phyloP scores from a whole-genome alignment of 2,329 filamentous ascomycete genomes.

The Dendrostoma leiphaemia region DNA sequence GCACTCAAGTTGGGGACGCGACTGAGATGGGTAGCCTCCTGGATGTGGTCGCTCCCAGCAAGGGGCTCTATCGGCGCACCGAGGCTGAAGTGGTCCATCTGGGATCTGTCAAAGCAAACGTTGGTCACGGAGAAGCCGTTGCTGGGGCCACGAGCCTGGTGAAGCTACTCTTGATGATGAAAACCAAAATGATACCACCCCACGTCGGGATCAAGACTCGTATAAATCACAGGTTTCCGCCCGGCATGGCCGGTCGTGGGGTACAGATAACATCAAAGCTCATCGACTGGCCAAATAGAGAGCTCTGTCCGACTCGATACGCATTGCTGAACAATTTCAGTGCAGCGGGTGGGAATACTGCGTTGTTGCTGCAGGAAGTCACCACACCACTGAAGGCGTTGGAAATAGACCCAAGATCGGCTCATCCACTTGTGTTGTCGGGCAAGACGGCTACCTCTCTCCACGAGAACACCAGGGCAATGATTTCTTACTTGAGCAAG shows the following conservation, averaged over 20 bases:
- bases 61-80: not conserved
- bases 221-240: constrained; percentile 27
- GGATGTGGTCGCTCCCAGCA: not conserved
- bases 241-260: not conserved
- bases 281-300: not conserved
- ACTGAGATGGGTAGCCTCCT: not conserved
- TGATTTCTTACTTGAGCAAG: not conserved
- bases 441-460: not conserved
- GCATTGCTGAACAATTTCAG: not conserved
- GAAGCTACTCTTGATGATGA: constrained; percentile 43
- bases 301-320: not conserved
- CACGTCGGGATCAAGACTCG: constrained; percentile 45
- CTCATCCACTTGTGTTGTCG: not conserved
- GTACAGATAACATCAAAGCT: not conserved
- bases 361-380: not conserved
- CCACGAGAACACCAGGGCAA: not conserved
- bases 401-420: not conserved
- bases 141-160: constrained; percentile 33
- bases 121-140: constrained; percentile 41
- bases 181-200: constrained; percentile 39
- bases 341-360: not conserved
- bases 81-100: constrained; percentile 32
- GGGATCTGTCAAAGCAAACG: constrained; percentile 42
- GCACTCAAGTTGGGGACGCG: not conserved
- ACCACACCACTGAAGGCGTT: not conserved